phyloP scores from a whole-genome alignment of 345 rosid species.

The Lagerstroemia speciosa region DNA sequence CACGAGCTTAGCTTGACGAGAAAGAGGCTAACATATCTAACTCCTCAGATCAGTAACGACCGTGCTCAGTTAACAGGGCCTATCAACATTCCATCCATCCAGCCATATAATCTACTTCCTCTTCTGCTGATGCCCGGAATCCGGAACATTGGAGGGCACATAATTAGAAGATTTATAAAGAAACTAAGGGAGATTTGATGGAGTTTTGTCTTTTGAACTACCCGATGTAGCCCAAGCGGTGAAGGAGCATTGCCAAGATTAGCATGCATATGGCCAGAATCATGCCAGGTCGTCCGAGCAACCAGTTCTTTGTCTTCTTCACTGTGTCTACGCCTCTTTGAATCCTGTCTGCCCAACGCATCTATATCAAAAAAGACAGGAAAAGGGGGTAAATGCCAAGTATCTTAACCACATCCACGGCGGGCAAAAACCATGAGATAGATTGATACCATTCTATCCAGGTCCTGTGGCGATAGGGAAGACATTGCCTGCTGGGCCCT shows the following conservation, averaged over 20 bases:
- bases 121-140: background rate
- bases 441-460: slow-evolving; percentile 73
- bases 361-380: slow-evolving; percentile 30
- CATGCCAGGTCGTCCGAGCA: slow-evolving; percentile 77
- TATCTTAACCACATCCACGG: background rate
- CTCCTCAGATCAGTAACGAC: background rate
- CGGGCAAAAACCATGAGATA: slow-evolving; percentile 2
- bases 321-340: slow-evolving; percentile 70
- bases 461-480: slow-evolving; percentile 67
- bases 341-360: slow-evolving; percentile 82
- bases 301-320: slow-evolving; percentile 85
- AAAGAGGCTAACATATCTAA: background rate
- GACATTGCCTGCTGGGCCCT: slow-evolving; percentile 92
- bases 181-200: background rate
- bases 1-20: background rate
- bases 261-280: slow-evolving; percentile 74
- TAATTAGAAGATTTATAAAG: background rate
- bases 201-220: background rate
- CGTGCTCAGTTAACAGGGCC: background rate
- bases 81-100: background rate
- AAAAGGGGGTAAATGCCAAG: background rate
- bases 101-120: background rate
- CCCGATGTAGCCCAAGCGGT: slow-evolving; percentile 70
- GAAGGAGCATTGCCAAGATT: slow-evolving; percentile 70
- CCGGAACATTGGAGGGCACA: background rate